Evolutionary conservation across 352 stramenopile genomes (phyloP).

Genomic region (Phytophthora sp.): DNA sequence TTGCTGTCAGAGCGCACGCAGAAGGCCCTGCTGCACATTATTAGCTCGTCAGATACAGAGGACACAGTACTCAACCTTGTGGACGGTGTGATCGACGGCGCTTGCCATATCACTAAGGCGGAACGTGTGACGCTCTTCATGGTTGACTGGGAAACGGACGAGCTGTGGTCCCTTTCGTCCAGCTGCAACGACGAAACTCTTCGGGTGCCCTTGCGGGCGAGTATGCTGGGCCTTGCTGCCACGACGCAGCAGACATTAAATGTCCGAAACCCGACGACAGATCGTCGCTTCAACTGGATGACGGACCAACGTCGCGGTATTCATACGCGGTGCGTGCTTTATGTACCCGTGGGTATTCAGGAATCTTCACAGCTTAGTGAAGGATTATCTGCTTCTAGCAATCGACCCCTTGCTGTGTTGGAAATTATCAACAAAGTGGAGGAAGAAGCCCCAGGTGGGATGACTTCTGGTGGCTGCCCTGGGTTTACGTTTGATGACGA

Average conservation of each 20-base stretch:
- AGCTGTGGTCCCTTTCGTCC: slow-evolving; percentile 83
- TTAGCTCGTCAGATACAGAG: slow-evolving; percentile 83
- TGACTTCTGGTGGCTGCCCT: slow-evolving; percentile 2
- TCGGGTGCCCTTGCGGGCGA: slow-evolving; percentile 61
- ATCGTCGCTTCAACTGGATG: slow-evolving; percentile 59
- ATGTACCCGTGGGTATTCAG: slow-evolving; percentile 84
- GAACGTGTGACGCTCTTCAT: slow-evolving; percentile 83
- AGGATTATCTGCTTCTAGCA: slow-evolving; percentile 39
- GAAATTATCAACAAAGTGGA: slow-evolving; percentile 90
- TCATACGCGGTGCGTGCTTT: slow-evolving; percentile 76
- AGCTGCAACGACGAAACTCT: slow-evolving; percentile 77
- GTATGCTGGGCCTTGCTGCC: slow-evolving; percentile 67
- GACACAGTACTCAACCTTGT: slow-evolving; percentile 87
- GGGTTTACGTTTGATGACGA: slow-evolving; percentile 88
- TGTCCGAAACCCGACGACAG: slow-evolving; percentile 62
- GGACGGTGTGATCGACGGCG: slow-evolving; percentile 82
- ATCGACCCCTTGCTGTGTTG: slow-evolving; percentile 81
- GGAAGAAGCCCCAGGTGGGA: slow-evolving; percentile 28
- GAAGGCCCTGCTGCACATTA: slow-evolving; percentile 85
- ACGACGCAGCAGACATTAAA: slow-evolving; percentile 73
- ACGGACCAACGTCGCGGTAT: slow-evolving; percentile 69
- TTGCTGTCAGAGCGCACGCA: slow-evolving; percentile 84
- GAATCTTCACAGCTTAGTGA: slow-evolving; percentile 33
- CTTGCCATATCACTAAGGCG: slow-evolving; percentile 82
- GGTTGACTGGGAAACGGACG: slow-evolving; percentile 83